Conservation (phyloP, 1,284 basidiomycete genomes). For the Ganoderma multipileum region DNA sequence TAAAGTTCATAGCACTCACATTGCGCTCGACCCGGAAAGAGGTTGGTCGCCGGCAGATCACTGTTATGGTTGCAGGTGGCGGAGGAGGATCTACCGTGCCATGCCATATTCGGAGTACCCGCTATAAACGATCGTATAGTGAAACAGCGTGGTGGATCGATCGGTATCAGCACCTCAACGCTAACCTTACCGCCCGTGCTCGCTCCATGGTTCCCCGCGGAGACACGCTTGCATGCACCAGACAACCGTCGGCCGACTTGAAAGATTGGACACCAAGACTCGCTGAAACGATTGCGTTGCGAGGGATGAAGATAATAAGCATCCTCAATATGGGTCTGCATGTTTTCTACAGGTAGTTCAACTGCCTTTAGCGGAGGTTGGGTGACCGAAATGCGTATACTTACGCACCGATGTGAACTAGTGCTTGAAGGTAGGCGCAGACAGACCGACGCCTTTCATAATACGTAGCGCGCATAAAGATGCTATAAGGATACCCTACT, state of each 20-base stretch:
- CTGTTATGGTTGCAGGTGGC: background rate
- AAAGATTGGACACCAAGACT: background rate
- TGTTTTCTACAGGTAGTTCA: background rate
- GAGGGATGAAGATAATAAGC: background rate
- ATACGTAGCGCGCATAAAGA: too few relatives aligned
- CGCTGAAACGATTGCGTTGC: background rate
- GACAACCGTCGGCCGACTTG: background rate
- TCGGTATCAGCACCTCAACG: background rate
- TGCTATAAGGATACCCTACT: too few relatives aligned
- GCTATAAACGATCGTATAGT: background rate
- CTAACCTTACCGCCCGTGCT: background rate
- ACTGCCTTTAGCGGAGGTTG: background rate
- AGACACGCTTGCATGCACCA: background rate
- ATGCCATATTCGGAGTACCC: background rate
- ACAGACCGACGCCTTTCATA: too few relatives aligned
- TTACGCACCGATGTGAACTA: too few relatives aligned
- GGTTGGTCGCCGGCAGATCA: background rate
- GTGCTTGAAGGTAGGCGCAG: background rate
- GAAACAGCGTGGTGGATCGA: background rate
- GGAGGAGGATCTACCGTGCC: background rate
- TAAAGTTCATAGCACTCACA: background rate
- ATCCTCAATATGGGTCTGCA: background rate
- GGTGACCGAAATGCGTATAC: background rate
- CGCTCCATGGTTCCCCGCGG: background rate
- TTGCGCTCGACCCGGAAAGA: background rate